Evolutionary conservation across 1,284 basidiomycete genomes (phyloP), one percentile per base, ranked within the genome.

Genomic region (Mycosarcoma mackinlayi): DNA sequence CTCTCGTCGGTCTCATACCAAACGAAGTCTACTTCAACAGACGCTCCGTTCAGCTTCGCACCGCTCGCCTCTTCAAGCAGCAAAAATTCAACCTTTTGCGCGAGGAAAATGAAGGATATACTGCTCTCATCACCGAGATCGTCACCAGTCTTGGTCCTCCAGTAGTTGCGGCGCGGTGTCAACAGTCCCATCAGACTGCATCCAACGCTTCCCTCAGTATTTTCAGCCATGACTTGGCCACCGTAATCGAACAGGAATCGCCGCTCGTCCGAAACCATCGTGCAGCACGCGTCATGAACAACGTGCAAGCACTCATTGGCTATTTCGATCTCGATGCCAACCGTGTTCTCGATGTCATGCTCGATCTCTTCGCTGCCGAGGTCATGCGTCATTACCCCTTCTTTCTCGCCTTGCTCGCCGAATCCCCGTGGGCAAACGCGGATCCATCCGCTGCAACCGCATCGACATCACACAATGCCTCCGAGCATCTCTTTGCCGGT

Each of bases 41-140:
- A 24, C 78, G 76, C 18, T 65, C 63, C 10, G 69, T 80, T 18
- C 76, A 76, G 42, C 65, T 82, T 53, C 78, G 79, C 41, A 82
- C 80, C 16, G 65, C 75, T 4, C 60, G 48, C 13, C 64, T 73
- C 84, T 98, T 95, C 87, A 97, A 95, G 83, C 96, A 98, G 83
- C 94, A 94, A 84, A 98, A 97, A 84, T 97, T 94, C 86, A 99
- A 98, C 78, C 87, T 99, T 30, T 87, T 98, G 10, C 91, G 96
- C 37, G 96, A 99, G 84, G 93, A 96, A 75, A 94, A 93, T 1
- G 94, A 98, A 85, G 96, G 96, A 6, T 98, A 94, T 84, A 92
- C 92, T 77, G 94, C 94, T 78, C 88, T 98, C 31, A 88, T 91
- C 28, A 89, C 91, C 9, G 92, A 94, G 79, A 85, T 98, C 37